phyloP scores from a whole-genome alignment of 2,329 filamentous ascomycete genomes.

The Diplodia sapinea region DNA sequence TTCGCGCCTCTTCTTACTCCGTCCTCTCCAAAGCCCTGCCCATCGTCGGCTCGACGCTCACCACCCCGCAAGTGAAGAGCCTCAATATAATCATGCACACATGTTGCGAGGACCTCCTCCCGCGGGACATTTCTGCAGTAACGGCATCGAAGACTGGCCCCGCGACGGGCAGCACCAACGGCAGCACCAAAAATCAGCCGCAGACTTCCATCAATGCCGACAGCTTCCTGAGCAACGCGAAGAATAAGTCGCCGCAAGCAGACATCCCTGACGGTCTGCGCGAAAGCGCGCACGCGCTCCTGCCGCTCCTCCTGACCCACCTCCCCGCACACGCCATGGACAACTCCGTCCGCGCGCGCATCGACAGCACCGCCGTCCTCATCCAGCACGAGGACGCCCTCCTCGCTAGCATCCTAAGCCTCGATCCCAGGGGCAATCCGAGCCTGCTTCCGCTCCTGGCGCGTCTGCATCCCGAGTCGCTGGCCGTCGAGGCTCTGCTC shows the following conservation, averaged over 20 bases:
- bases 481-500: constrained; percentile 74
- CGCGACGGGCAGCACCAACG: constrained; percentile 49
- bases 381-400: constrained; percentile 72
- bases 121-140: constrained; percentile 42
- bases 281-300: constrained; percentile 64
- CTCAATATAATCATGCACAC: constrained; percentile 67
- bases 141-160: constrained; percentile 47
- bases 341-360: constrained; percentile 72
- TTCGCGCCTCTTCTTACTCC: constrained; percentile 68
- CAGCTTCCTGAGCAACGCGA: constrained; percentile 65
- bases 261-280: constrained; percentile 56
- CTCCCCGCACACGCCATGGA: constrained; percentile 71
- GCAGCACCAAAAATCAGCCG: constrained; percentile 42
- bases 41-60: constrained; percentile 68
- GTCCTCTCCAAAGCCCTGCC: constrained; percentile 64
- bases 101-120: constrained; percentile 78
- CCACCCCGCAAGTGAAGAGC: constrained; percentile 68
- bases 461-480: constrained; percentile 66
- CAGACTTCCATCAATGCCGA: constrained; percentile 67
- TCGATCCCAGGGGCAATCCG: constrained; percentile 68
- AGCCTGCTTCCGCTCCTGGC: constrained; percentile 83
- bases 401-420: constrained; percentile 81
- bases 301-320: constrained; percentile 66
- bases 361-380: constrained; percentile 83
- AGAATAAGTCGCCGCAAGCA: constrained; percentile 39